phyloP scores from a whole-genome alignment of 2,329 filamentous ascomycete genomes.

The Phialophora verrucosa region DNA sequence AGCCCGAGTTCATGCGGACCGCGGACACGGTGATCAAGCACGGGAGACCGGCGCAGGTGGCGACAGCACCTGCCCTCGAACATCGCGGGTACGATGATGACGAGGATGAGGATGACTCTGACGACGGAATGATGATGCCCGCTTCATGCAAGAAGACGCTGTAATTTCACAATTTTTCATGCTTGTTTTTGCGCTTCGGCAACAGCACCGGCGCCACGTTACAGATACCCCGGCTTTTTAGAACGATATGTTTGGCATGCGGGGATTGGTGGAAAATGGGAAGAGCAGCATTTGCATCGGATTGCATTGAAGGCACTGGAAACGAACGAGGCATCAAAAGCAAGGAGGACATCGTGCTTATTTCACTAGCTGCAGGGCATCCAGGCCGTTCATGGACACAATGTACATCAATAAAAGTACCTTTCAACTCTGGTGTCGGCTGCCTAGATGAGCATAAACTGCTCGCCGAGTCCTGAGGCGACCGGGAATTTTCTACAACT shows the following conservation, averaged over 20 bases:
- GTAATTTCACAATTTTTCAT: constrained; percentile 23
- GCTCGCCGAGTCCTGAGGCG: background rate
- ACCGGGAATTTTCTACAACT: background rate
- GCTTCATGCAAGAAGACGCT: constrained; percentile 29
- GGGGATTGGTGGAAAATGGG: constrained; percentile 2
- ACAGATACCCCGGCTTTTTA: constrained; percentile 36
- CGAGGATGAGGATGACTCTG: constrained; percentile 34
- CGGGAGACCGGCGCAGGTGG: constrained; percentile 24
- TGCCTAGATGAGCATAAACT: background rate
- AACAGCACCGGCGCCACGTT: constrained; percentile 17
- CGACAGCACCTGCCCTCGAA: constrained; percentile 30
- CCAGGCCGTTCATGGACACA: constrained; percentile 7
- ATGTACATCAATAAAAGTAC: constrained; percentile 19
- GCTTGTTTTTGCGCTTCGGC: constrained; percentile 7
- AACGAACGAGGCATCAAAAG: constrained; percentile 11
- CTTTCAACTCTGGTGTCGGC: constrained; percentile 8
- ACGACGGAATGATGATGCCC: constrained; percentile 39
- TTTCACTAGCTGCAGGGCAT: constrained; percentile 1
- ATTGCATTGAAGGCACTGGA: constrained; percentile 5
- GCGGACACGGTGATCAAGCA: constrained; percentile 38
- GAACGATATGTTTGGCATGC: constrained; percentile 24
- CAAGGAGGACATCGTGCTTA: constrained; percentile 6
- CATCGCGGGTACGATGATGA: constrained; percentile 28
- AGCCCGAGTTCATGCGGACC: constrained; percentile 39
- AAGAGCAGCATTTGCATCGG: constrained; percentile 1